Conservation (phyloP, 106 monocot species). For the Triglochin maritima region DNA sequence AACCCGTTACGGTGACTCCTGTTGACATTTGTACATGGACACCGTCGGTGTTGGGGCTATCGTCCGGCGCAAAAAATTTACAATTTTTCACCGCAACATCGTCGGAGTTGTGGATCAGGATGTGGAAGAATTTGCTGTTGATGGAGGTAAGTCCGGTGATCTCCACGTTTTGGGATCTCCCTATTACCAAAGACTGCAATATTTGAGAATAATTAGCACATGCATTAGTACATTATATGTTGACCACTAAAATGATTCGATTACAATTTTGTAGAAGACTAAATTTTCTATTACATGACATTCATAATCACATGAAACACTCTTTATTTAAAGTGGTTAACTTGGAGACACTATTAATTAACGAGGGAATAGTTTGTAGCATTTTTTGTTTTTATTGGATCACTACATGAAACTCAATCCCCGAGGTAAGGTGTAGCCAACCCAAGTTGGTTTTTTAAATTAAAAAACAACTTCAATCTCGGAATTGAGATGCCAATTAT, state of each 20-base stretch:
- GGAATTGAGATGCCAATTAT: constrained; percentile 3
- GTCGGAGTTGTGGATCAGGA: constrained; percentile 7
- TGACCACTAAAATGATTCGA: background rate
- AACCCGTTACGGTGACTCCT: constrained; percentile 6
- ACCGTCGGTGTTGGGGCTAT: constrained; percentile 33
- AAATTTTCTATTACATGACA: constrained; percentile 16
- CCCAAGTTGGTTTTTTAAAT: constrained; percentile 29
- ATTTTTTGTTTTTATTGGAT: no score
- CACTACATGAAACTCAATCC: background rate
- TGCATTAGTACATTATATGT: constrained; percentile 5
- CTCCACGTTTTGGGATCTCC: constrained; percentile 7
- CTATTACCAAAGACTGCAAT: constrained; percentile 9
- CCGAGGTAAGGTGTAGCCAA: constrained; percentile 17
- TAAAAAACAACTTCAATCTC: constrained; percentile 23
- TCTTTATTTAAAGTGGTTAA: constrained; percentile 3
- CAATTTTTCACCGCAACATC: constrained; percentile 9
- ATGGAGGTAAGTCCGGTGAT: constrained; percentile 12
- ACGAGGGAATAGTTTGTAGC: constrained; percentile 13
- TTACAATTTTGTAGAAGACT: background rate
- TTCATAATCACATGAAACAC: constrained; percentile 30
- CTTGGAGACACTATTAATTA: background rate
- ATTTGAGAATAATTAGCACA: background rate
- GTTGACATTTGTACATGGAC: constrained; percentile 10
- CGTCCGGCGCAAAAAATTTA: constrained; percentile 11
- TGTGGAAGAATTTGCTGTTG: constrained; percentile 22